Evolutionary conservation across 495 filamentous ascomycete genomes (phyloP).

Genomic region (Viridothelium virens): DNA sequence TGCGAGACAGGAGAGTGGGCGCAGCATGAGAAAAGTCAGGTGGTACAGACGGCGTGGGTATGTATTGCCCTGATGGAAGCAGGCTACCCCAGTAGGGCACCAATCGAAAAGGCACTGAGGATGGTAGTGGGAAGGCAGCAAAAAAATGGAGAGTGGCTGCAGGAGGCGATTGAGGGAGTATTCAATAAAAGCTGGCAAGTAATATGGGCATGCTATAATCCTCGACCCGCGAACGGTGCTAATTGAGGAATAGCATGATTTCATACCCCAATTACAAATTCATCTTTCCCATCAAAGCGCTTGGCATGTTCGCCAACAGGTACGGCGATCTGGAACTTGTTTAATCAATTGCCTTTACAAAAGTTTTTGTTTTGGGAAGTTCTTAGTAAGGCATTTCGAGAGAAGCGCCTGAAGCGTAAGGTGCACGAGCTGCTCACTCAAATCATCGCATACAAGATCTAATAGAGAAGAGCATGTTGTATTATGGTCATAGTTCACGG

Average conservation of each 20-base stretch:
- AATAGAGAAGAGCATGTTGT: too few species aligned
- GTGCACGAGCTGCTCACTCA: too few species aligned
- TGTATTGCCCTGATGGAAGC: conserved; percentile 78
- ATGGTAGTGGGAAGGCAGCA: conserved; percentile 81
- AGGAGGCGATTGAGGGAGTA: conserved; percentile 93
- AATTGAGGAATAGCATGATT: conserved; percentile 63
- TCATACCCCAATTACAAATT: conserved; percentile 99
- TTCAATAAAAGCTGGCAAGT: conserved; percentile 94
- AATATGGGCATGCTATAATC: background rate
- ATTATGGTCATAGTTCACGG: too few species aligned
- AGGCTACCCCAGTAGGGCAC: conserved; percentile 65
- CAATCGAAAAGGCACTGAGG: conserved; percentile 65
- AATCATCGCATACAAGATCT: too few species aligned
- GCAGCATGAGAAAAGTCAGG: conserved; percentile 61
- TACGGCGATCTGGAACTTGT: conserved; percentile 58
- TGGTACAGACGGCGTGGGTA: conserved; percentile 91
- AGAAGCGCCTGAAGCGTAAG: too few species aligned
- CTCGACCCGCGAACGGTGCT: conserved; percentile 15
- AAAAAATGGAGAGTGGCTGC: conserved; percentile 84
- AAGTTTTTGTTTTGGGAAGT: background rate
- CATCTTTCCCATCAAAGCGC: conserved; percentile 84
- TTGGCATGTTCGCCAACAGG: conserved; percentile 75
- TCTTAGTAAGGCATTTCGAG: too few species aligned
- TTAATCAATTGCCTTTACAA: background rate
- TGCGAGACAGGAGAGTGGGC: conserved; percentile 57